A percentile compares a stretch with the other conserved stretches of the same genome.
Evolutionary conservation across 2,329 filamentous ascomycete genomes (phyloP).

Genomic region (Ascocoryne sarcoides): DNA sequence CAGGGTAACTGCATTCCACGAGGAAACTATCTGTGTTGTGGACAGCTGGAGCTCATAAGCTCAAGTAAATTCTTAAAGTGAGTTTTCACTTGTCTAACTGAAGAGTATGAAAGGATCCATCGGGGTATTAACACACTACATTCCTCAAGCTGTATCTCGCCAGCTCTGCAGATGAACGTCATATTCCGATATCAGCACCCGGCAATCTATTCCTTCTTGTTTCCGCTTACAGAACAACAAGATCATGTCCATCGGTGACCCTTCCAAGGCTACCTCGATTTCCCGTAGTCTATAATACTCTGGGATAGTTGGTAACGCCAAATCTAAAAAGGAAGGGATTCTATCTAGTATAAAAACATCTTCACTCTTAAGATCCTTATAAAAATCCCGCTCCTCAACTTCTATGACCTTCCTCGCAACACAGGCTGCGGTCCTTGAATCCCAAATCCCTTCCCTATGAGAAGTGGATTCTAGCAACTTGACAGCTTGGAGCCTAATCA

Average conservation of each 20-base stretch:
- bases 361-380: conserved; percentile 8
- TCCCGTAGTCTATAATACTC: conserved; percentile 17
- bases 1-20: too few species aligned
- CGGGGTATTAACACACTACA: too few species aligned
- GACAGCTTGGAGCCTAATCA: conserved; percentile 33
- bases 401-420: conserved; percentile 32
- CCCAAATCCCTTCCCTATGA: conserved; percentile 37
- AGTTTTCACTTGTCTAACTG: too few species aligned
- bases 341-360: conserved; percentile 10
- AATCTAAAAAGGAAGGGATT: conserved; percentile 5
- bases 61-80: too few species aligned
- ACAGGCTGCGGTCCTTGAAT: conserved; percentile 26
- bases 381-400: conserved; percentile 31
- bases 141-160: too few species aligned
- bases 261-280: conserved; percentile 10
- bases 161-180: conserved; percentile 1
- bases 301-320: conserved; percentile 15
- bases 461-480: conserved; percentile 24
- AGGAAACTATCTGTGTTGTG: too few species aligned
- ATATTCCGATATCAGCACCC: conserved; percentile 4
- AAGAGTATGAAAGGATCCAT: too few species aligned
- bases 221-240: conserved; percentile 4
- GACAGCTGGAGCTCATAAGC: too few species aligned
- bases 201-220: neutral
- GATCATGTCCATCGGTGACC: conserved; percentile 1